Evolutionary conservation across 768 basidiomycete species (phyloP).

Genomic region (Suillus hirtellus): DNA sequence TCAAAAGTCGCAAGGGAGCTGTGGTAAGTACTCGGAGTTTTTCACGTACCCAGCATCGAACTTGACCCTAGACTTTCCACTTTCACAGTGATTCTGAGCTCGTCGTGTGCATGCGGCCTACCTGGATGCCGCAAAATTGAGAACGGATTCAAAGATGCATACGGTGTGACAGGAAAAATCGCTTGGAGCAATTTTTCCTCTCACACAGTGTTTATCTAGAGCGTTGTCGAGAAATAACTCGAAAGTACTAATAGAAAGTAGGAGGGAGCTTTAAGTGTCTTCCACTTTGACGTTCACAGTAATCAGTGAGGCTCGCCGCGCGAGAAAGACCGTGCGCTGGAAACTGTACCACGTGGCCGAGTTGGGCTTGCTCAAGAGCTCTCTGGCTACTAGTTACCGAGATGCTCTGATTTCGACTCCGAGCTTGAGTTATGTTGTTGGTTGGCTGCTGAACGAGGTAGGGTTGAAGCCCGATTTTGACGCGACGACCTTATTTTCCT

Average conservation of each 20-base stretch:
- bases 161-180: neutral
- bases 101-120: neutral
- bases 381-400: no score
- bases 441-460: no score
- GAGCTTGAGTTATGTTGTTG: no score
- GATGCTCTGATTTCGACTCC: no score
- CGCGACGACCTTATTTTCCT: no score
- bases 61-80: no score
- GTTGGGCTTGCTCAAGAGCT: no score
- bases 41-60: neutral
- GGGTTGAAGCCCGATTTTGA: no score
- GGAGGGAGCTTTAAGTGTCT: neutral
- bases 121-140: neutral
- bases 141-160: neutral
- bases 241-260: neutral
- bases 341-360: no score
- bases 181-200: neutral
- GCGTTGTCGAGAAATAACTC: neutral
- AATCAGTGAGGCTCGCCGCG: neutral
- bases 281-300: neutral
- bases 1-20: no score
- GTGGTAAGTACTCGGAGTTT: no score
- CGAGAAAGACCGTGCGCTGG: neutral
- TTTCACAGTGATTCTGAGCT: neutral
- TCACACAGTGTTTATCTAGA: neutral